Percentiles rank a stretch among this genome's conserved stretches.
These are phyloP conservation scores for Cercospora sp. DNA, from an alignment of 2,329 filamentous ascomycete species.

Conservation along the genomic window DNA sequence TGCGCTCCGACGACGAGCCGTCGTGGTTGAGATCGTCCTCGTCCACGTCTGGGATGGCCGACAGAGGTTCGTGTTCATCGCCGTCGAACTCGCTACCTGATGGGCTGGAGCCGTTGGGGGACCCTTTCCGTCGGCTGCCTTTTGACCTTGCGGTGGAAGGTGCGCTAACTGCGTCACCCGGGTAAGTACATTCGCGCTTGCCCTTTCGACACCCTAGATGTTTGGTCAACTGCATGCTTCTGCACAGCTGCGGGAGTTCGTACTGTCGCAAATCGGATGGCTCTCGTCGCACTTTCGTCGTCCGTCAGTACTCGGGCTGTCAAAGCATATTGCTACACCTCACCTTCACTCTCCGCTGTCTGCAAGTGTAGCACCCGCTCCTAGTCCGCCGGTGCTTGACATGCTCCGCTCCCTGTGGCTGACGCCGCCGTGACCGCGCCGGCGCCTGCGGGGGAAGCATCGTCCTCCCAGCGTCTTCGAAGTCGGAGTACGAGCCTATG, in stretches of 20 bases:
- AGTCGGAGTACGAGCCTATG: constrained; percentile 37
- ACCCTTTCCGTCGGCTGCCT: constrained; percentile 48
- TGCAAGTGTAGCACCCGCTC: constrained; percentile 91
- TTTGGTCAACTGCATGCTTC: constrained; percentile 17
- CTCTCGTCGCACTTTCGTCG: constrained; percentile 77
- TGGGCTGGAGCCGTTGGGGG: constrained; percentile 49
- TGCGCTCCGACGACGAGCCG: constrained; percentile 36
- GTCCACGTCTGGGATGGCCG: constrained; percentile 49
- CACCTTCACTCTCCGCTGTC: constrained; percentile 80
- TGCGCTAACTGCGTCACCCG: constrained; percentile 62
- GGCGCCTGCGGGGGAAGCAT: constrained; percentile 32
- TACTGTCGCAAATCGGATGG: constrained; percentile 79
- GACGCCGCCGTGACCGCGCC: constrained; percentile 34
- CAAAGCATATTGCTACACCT: constrained; percentile 5
- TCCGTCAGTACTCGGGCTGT: constrained; percentile 21
- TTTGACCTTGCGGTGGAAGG: constrained; percentile 49
- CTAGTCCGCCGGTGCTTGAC: constrained; percentile 92
- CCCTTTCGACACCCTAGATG: constrained; percentile 81
- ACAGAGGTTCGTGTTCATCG: constrained; percentile 43
- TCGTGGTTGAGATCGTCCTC: constrained; percentile 44
- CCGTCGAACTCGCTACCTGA: constrained; percentile 54
- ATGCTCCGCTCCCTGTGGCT: constrained; percentile 56
- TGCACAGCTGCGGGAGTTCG: constrained; percentile 35
- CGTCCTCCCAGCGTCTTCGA: constrained; percentile 34
- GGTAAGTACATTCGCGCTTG: constrained; percentile 85